These are phyloP conservation scores for Cladosporium sp. DNA, from an alignment of 2,329 filamentous ascomycete species.

Conservation along the genomic window DNA sequence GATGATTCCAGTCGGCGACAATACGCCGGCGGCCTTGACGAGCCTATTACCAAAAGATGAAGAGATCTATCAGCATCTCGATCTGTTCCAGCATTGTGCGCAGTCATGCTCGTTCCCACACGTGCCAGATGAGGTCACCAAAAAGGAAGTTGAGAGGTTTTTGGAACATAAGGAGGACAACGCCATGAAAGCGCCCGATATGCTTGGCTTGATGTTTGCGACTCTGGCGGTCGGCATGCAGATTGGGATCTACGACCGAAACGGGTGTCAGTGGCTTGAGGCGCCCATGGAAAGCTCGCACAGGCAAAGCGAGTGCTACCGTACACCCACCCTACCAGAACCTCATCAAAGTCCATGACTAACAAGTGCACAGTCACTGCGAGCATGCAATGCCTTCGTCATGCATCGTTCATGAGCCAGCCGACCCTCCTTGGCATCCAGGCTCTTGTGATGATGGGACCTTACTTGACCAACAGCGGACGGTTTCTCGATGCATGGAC, in stretches of 20 bases:
- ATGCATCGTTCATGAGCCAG: slow-evolving; percentile 44
- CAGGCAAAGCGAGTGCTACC: slow-evolving; percentile 38
- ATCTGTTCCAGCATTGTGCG: slow-evolving; percentile 38
- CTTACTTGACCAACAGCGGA: slow-evolving; percentile 45
- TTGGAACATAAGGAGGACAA: slow-evolving; percentile 36
- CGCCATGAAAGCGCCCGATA: slow-evolving; percentile 39
- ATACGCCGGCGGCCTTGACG: slow-evolving; percentile 21
- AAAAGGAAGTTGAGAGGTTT: slow-evolving; percentile 40
- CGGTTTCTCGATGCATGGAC: slow-evolving; percentile 47
- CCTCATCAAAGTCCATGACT: slow-evolving; percentile 2
- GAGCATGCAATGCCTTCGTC: slow-evolving; percentile 45
- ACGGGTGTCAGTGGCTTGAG: slow-evolving; percentile 34
- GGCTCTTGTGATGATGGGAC: slow-evolving; percentile 43
- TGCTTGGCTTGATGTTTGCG: slow-evolving; percentile 44
- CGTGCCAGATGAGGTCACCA: slow-evolving; percentile 38
- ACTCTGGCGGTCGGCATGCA: slow-evolving; percentile 43
- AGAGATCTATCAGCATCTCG: slow-evolving; percentile 36
- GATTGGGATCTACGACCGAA: slow-evolving; percentile 39
- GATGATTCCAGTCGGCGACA: slow-evolving; percentile 33
- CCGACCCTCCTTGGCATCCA: slow-evolving; percentile 43
- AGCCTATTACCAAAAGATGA: slow-evolving; percentile 34
- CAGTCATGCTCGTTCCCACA: slow-evolving; percentile 42
- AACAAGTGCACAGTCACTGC: slow-evolving; percentile 36
- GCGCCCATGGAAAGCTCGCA: slow-evolving; percentile 32
- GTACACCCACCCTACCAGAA: slow-evolving; percentile 22